A percentile compares a stretch with the other conserved stretches of the same genome.
Conservation (phyloP, 441 rosid species). For the Bocquillonia castaneifolia region DNA sequence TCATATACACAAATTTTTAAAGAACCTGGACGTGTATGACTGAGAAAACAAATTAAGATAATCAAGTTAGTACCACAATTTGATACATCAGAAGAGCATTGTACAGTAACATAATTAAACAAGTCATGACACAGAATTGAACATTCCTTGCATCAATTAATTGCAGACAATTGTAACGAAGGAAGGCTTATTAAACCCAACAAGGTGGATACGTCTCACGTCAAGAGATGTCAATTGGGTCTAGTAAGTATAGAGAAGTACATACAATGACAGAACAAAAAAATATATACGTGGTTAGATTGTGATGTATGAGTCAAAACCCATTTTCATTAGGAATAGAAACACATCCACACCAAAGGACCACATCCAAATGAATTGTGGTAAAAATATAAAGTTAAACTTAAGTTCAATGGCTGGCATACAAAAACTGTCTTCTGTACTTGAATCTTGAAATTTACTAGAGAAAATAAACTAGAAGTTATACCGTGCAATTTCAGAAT, state of each 20-base stretch:
- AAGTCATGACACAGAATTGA: slow-evolving; percentile 2
- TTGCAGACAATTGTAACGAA: background rate
- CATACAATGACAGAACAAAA: background rate
- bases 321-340: background rate
- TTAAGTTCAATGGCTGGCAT: background rate
- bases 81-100: slow-evolving; percentile 22
- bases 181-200: background rate
- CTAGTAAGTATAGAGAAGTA: background rate
- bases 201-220: background rate
- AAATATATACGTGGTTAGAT: background rate
- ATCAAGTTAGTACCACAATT: slow-evolving; percentile 22
- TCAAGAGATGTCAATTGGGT: background rate
- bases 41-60: slow-evolving; percentile 30
- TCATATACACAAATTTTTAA: slow-evolving; percentile 68
- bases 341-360: background rate
- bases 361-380: background rate
- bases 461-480: slow-evolving; percentile 1
- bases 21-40: slow-evolving; percentile 84
- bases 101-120: background rate
- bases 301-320: background rate
- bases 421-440: background rate
- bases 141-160: background rate
- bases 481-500: slow-evolving; percentile 85
- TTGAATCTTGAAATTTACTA: slow-evolving; percentile 5
- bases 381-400: background rate